These are phyloP conservation scores for Trichomonas vaginalis DNA, from an alignment of 208 protist species.

Conservation along the genomic window DNA sequence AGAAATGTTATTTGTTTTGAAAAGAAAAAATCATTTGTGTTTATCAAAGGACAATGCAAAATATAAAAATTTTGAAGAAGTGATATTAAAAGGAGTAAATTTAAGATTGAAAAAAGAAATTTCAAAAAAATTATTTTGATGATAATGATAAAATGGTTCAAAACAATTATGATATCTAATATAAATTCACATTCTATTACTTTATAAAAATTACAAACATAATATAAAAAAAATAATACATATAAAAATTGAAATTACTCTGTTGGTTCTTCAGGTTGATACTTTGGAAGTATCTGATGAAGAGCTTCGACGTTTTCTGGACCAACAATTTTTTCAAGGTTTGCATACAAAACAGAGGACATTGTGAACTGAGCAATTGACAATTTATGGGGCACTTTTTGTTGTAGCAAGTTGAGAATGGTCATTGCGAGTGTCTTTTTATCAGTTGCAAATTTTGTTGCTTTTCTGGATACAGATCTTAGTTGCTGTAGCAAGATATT, in stretches of 20 bases:
- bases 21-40: too few species aligned
- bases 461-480: not conserved
- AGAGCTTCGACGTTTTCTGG: not conserved
- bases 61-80: too few species aligned
- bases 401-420: not conserved
- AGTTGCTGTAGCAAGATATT: not conserved
- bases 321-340: not conserved
- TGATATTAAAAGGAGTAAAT: too few species aligned
- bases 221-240: not conserved
- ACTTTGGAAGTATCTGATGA: not conserved
- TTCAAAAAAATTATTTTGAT: too few species aligned
- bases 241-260: not conserved
- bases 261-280: not conserved
- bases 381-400: not conserved
- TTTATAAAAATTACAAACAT: not conserved
- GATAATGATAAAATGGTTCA: too few species aligned
- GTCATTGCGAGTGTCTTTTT: not conserved
- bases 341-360: not conserved
- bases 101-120: too few species aligned
- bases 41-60: too few species aligned
- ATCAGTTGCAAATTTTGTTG: not conserved
- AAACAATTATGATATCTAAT: too few species aligned
- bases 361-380: not conserved
- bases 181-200: too few species aligned
- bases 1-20: too few species aligned